These are phyloP conservation scores for Cladorrhinum samala DNA, from an alignment of 495 filamentous ascomycete genomes.

Conservation along the genomic window DNA sequence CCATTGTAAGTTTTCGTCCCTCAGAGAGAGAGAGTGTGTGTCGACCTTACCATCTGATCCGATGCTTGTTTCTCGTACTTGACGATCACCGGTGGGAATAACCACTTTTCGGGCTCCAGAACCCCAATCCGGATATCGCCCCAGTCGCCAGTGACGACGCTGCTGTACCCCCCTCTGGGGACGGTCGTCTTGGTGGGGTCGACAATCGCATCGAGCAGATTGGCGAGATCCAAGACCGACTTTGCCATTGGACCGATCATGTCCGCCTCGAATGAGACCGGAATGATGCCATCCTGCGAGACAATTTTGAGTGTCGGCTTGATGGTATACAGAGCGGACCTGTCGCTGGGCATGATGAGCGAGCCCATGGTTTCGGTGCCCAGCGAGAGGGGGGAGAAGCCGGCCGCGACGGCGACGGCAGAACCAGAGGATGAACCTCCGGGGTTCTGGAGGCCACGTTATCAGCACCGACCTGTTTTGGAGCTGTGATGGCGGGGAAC, in stretches of 20 bases:
- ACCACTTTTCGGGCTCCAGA: constrained; percentile 24
- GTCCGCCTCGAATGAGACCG: constrained; percentile 23
- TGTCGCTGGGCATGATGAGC: constrained; percentile 33
- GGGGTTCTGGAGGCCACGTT: constrained; percentile 23
- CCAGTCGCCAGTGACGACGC: constrained; percentile 6
- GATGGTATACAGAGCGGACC: constrained; percentile 37
- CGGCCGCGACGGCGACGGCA: constrained; percentile 40
- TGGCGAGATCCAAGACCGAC: constrained; percentile 19
- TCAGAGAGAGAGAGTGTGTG: neutral
- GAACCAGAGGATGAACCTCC: constrained; percentile 45
- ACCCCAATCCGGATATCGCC: constrained; percentile 21
- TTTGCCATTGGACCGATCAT: constrained; percentile 33
- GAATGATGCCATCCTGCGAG: constrained; percentile 11
- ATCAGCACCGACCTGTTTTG: no score
- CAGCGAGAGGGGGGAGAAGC: constrained; percentile 38
- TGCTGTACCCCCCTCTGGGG: neutral
- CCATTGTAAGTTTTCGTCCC: neutral
- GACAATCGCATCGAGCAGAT: constrained; percentile 20
- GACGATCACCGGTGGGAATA: constrained; percentile 9
- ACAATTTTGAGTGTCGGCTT: constrained; percentile 11
- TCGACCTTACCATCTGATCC: constrained; percentile 22
- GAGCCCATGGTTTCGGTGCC: constrained; percentile 47
- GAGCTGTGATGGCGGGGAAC: no score
- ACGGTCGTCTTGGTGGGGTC: neutral
- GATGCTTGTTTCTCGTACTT: constrained; percentile 11